Conservation (phyloP, 75 land plant species). For the Pinus tabuliformis region DNA sequence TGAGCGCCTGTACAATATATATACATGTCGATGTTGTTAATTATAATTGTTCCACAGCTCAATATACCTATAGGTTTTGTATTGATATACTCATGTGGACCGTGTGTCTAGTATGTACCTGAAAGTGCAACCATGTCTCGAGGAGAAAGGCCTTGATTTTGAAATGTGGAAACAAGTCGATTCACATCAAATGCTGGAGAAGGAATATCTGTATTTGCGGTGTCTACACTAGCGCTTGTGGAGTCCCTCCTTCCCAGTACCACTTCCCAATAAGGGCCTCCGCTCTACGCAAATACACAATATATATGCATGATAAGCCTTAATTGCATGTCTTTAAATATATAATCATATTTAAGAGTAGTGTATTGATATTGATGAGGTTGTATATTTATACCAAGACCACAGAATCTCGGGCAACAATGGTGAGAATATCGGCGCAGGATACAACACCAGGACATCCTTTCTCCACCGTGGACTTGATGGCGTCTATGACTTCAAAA, state of each 20-base stretch:
- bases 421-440: conserved; percentile 27
- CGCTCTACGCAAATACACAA: conserved; percentile 24
- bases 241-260: conserved; percentile 67
- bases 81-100: too few species aligned
- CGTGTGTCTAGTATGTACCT: too few species aligned
- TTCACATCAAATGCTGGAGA: conserved; percentile 31
- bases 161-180: conserved; percentile 36
- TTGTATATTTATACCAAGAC: conserved; percentile 3
- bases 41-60: too few species aligned
- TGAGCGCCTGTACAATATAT: conserved; percentile 42
- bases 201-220: conserved; percentile 43
- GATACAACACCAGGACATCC: conserved; percentile 15
- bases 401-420: conserved; percentile 27
- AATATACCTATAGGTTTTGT: too few species aligned
- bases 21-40: too few species aligned
- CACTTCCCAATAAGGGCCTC: conserved; percentile 58
- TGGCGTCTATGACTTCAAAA: conserved; percentile 22
- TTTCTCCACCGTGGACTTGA: conserved; percentile 22
- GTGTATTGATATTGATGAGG: too few species aligned
- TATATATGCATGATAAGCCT: background rate
- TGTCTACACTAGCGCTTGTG: conserved; percentile 33
- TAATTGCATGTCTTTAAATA: background rate
- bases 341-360: too few species aligned
- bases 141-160: conserved; percentile 39
- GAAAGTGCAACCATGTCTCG: conserved; percentile 69